Percentiles rank a stretch among this genome's conserved stretches.
These are phyloP conservation scores for Lanzia echinophila DNA, from an alignment of 2,329 filamentous ascomycete species.

Conservation along the genomic window DNA sequence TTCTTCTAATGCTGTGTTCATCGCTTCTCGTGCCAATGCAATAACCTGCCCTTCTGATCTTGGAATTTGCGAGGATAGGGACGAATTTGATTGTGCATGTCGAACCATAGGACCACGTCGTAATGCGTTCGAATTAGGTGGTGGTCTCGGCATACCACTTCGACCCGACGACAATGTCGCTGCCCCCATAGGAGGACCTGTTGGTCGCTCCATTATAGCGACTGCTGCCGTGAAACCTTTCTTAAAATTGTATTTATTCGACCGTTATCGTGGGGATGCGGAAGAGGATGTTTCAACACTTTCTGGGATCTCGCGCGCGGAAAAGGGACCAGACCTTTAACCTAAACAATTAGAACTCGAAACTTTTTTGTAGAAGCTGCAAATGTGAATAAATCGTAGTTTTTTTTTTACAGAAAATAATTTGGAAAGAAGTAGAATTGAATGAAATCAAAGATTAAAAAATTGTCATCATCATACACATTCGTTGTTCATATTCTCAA, in stretches of 20 bases:
- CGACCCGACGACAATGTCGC: slow-evolving; percentile 33
- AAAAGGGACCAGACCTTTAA: slow-evolving; percentile 9
- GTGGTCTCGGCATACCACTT: slow-evolving; percentile 29
- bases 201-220: slow-evolving; percentile 27
- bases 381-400: not conserved
- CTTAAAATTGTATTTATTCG: slow-evolving; percentile 1
- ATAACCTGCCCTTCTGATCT: slow-evolving; percentile 60
- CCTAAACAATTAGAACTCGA: slow-evolving; percentile 2
- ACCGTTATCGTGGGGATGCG: slow-evolving; percentile 1
- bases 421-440: not conserved
- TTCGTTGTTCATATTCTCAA: slow-evolving; percentile 1
- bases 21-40: slow-evolving; percentile 57
- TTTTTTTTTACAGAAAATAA: no score
- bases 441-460: slow-evolving; percentile 5
- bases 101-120: slow-evolving; percentile 32
- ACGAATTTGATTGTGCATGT: slow-evolving; percentile 37
- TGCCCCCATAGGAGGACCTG: slow-evolving; percentile 29
- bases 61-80: slow-evolving; percentile 43
- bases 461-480: slow-evolving; percentile 4
- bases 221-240: slow-evolving; percentile 4
- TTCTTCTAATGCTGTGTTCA: slow-evolving; percentile 60
- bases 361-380: not conserved
- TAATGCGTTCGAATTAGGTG: slow-evolving; percentile 35
- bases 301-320: slow-evolving; percentile 3
- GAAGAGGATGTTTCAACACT: slow-evolving; percentile 6